Conservation (phyloP, 495 filamentous ascomycete species). For the Cercophora newfieldiana region DNA sequence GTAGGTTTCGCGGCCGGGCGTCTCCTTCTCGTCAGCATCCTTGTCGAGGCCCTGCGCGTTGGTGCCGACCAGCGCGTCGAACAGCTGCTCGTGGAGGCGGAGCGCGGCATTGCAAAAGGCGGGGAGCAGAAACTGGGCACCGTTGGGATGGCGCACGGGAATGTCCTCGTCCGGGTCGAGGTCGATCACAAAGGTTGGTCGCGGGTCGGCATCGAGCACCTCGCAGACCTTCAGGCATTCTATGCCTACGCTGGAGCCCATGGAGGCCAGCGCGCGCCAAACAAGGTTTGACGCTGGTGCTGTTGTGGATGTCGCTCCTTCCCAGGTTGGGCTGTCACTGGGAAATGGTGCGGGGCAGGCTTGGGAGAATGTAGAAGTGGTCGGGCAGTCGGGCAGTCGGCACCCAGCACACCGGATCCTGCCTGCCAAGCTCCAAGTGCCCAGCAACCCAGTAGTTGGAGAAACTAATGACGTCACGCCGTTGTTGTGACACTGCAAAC, state of each 20-base stretch:
- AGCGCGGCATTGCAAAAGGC: slow-evolving; percentile 54
- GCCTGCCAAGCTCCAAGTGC: neutral
- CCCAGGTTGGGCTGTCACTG: too few species aligned
- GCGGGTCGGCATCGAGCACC: slow-evolving; percentile 60
- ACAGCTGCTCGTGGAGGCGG: slow-evolving; percentile 38
- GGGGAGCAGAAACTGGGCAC: slow-evolving; percentile 38
- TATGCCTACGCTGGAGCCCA: slow-evolving; percentile 9
- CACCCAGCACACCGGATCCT: neutral
- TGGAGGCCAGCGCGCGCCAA: neutral
- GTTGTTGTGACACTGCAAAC: neutral
- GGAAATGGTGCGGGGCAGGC: too few species aligned
- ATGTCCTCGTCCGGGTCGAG: slow-evolving; percentile 47
- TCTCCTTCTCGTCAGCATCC: slow-evolving; percentile 11
- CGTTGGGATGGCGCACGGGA: slow-evolving; percentile 32
- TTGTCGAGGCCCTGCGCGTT: slow-evolving; percentile 21
- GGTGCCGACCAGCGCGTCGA: slow-evolving; percentile 47
- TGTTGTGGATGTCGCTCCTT: neutral
- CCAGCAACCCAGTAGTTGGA: neutral
- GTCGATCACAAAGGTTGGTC: slow-evolving; percentile 65
- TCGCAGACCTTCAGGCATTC: slow-evolving; percentile 46
- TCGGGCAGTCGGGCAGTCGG: neutral
- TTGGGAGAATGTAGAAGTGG: too few species aligned
- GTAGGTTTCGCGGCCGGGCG: neutral
- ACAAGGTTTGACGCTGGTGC: neutral
- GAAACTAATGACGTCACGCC: neutral